These are phyloP conservation scores for Paxillus ammoniavirescens DNA, from an alignment of 768 basidiomycete genomes.

Conservation along the genomic window DNA sequence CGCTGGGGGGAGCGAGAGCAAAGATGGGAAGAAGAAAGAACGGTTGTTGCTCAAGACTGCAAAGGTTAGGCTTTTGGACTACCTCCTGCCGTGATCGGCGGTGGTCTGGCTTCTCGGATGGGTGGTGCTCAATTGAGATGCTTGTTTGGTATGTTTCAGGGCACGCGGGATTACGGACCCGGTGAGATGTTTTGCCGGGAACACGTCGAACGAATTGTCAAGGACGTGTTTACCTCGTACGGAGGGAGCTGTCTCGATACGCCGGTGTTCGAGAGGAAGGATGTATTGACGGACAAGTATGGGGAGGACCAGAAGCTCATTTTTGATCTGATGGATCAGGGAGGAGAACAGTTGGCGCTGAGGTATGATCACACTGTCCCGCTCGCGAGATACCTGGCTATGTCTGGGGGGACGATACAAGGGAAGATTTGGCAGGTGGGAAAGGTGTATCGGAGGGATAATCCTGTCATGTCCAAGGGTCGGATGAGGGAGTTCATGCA, in stretches of 20 bases:
- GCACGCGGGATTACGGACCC: slow-evolving; percentile 93
- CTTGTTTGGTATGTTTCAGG: slow-evolving; percentile 43
- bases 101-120: slow-evolving; percentile 11
- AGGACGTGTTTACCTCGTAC: slow-evolving; percentile 82
- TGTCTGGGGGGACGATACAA: slow-evolving; percentile 81
- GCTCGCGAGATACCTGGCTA: slow-evolving; percentile 91
- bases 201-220: slow-evolving; percentile 85
- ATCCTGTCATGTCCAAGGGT: slow-evolving; percentile 96
- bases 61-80: slow-evolving; percentile 57
- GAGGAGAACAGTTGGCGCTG: slow-evolving; percentile 92
- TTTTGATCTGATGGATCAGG: slow-evolving; percentile 96
- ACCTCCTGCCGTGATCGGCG: slow-evolving; percentile 2
- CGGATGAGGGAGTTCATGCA: slow-evolving; percentile 99
- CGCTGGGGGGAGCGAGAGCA: slow-evolving; percentile 36
- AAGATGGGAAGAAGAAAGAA: slow-evolving; percentile 62
- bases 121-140: slow-evolving; percentile 9
- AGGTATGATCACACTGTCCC: slow-evolving; percentile 98
- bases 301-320: slow-evolving; percentile 98
- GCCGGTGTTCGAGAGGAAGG: slow-evolving; percentile 97
- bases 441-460: slow-evolving; percentile 97
- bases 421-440: slow-evolving; percentile 96
- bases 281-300: slow-evolving; percentile 94
- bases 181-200: slow-evolving; percentile 90
- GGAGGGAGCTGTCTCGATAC: slow-evolving; percentile 95
- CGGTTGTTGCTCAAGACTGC: slow-evolving; percentile 86